Conservation (phyloP, 1,284 basidiomycete species). For the Schizophyllum amplum region DNA sequence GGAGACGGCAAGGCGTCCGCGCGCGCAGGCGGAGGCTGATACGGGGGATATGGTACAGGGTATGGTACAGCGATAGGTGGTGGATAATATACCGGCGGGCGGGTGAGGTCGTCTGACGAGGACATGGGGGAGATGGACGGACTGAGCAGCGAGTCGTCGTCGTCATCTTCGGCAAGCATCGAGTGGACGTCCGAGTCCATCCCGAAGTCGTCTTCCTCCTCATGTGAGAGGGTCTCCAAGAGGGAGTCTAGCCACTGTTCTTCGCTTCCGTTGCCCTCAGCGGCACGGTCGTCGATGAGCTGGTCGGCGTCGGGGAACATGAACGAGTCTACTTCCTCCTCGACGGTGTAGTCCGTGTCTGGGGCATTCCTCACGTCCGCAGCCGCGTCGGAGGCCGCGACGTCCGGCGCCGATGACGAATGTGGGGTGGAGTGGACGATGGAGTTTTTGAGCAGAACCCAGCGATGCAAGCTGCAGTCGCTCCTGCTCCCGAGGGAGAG, state of each 20-base stretch:
- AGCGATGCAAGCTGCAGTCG: slow-evolving; percentile 69
- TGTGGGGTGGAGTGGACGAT: slow-evolving; percentile 45
- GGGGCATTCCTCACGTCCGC: slow-evolving; percentile 22
- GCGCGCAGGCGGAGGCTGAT: slow-evolving; percentile 26
- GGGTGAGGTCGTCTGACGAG: slow-evolving; percentile 61
- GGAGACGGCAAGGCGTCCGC: slow-evolving; percentile 16
- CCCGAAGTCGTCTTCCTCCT: slow-evolving; percentile 48
- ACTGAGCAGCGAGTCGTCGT: slow-evolving; percentile 43
- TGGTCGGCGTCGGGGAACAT: slow-evolving; percentile 70
- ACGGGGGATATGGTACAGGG: slow-evolving; percentile 55
- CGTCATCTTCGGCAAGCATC: slow-evolving; percentile 44
- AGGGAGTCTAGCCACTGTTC: slow-evolving; percentile 74
- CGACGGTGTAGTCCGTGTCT: slow-evolving; percentile 33
- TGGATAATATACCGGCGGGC: slow-evolving; percentile 39
- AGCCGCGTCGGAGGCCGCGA: slow-evolving; percentile 26
- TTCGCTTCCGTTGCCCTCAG: slow-evolving; percentile 43
- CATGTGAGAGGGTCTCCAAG: slow-evolving; percentile 58
- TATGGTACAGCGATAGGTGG: slow-evolving; percentile 44
- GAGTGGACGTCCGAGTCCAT: slow-evolving; percentile 32
- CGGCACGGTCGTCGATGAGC: slow-evolving; percentile 31
- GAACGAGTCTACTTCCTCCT: slow-evolving; percentile 52
- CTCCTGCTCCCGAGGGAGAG: slow-evolving; percentile 51
- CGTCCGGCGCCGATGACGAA: slow-evolving; percentile 22
- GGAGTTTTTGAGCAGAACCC: slow-evolving; percentile 81
- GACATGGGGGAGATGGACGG: slow-evolving; percentile 60